phyloP scores from a whole-genome alignment of 768 basidiomycete genomes.

The Gloeostereum incarnatum region DNA sequence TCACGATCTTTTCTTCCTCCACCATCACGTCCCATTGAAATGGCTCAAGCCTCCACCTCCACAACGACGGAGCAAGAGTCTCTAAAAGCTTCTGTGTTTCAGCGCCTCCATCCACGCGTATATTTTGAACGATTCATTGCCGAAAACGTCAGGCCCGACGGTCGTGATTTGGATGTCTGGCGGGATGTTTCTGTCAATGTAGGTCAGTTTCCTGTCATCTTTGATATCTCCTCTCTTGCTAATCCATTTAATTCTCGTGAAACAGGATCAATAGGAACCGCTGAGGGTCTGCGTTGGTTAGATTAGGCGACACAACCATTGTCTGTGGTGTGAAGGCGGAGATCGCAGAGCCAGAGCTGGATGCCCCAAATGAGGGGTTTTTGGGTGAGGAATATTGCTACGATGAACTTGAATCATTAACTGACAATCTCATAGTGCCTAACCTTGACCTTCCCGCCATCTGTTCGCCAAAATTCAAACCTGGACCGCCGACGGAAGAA shows the following conservation, averaged over 20 bases:
- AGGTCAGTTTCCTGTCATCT: slow-evolving; percentile 39
- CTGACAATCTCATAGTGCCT: slow-evolving; percentile 50
- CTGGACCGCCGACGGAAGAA: slow-evolving; percentile 91
- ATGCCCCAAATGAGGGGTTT: slow-evolving; percentile 68
- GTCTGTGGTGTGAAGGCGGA: slow-evolving; percentile 97
- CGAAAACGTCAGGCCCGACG: slow-evolving; percentile 77
- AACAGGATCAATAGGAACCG: slow-evolving; percentile 87
- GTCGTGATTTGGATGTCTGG: slow-evolving; percentile 60
- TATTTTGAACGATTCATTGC: slow-evolving; percentile 84
- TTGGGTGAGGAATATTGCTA: slow-evolving; percentile 51
- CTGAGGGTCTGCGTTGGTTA: slow-evolving; percentile 85
- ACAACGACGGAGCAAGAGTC: slow-evolving; percentile 20
- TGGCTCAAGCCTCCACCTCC: too few species aligned
- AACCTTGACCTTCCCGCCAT: slow-evolving; percentile 92
- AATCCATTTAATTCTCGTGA: slow-evolving; percentile 2
- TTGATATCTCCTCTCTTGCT: background rate
- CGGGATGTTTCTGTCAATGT: slow-evolving; percentile 71
- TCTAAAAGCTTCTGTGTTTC: slow-evolving; percentile 56
- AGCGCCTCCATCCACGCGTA: slow-evolving; percentile 79
- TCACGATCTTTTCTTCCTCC: too few species aligned
- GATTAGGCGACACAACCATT: slow-evolving; percentile 88
- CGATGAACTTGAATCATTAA: slow-evolving; percentile 5
- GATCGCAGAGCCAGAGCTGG: slow-evolving; percentile 83
- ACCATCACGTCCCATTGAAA: too few species aligned
- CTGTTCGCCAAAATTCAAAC: slow-evolving; percentile 89